These are phyloP conservation scores for Antrodiella citrinella DNA, from an alignment of 768 basidiomycete genomes.

Conservation along the genomic window DNA sequence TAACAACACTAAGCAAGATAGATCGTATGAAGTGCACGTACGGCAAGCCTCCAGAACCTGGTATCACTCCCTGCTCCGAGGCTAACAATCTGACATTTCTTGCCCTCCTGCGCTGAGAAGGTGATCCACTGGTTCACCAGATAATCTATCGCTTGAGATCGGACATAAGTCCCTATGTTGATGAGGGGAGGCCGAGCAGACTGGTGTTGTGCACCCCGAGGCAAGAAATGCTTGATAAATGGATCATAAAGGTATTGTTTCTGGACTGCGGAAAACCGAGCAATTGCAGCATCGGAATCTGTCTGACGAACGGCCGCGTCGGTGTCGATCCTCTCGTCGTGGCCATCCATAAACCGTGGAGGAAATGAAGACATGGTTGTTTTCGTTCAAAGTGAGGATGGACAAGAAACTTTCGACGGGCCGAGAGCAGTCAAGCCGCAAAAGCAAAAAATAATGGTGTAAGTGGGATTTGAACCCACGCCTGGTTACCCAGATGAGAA, in stretches of 20 bases:
- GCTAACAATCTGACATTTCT: constrained; percentile 79
- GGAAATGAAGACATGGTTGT: neutral
- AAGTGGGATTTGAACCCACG: constrained; percentile 23
- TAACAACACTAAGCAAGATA: too few species aligned
- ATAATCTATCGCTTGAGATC: constrained; percentile 71
- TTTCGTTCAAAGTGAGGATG: too few species aligned
- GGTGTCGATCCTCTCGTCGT: constrained; percentile 26
- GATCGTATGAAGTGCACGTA: constrained; percentile 32
- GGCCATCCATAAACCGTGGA: neutral
- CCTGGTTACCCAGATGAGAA: constrained; percentile 24
- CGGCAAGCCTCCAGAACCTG: constrained; percentile 85
- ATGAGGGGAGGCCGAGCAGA: constrained; percentile 74
- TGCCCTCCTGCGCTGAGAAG: constrained; percentile 32
- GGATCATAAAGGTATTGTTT: constrained; percentile 77
- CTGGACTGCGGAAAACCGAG: constrained; percentile 78
- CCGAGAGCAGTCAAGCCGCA: too few species aligned
- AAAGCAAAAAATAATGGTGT: too few species aligned
- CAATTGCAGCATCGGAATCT: constrained; percentile 75
- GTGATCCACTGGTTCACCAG: constrained; percentile 63
- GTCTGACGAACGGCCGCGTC: constrained; percentile 69
- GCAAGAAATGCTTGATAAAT: constrained; percentile 60
- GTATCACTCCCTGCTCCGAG: constrained; percentile 95
- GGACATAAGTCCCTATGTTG: constrained; percentile 89
- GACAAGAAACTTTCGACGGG: too few species aligned
- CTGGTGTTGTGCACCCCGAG: constrained; percentile 49